A percentile compares a stretch with the other conserved stretches of the same genome.
Conservation (phyloP, 1,284 basidiomycete species). For the Golubevia sp. region DNA sequence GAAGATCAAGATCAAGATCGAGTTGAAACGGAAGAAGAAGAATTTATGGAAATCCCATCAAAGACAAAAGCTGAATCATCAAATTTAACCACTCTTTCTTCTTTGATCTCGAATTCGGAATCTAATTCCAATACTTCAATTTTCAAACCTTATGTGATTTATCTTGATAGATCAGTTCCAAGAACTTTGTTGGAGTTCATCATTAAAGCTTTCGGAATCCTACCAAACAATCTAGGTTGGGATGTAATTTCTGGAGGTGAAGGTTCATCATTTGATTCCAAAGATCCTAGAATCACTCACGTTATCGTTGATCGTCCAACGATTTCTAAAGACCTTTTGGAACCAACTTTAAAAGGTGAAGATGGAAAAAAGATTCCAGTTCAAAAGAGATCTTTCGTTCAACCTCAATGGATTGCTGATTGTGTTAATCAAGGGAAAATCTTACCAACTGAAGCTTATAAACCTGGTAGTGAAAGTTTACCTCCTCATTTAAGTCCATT, state of each 20-base stretch:
- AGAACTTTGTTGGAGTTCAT: constrained; percentile 56
- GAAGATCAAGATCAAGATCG: constrained; percentile 7
- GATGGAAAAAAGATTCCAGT: neutral
- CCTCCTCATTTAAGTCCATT: constrained; percentile 61
- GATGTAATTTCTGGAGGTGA: constrained; percentile 42
- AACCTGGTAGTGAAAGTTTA: constrained; percentile 40
- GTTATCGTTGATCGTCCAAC: constrained; percentile 55
- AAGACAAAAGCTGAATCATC: constrained; percentile 30
- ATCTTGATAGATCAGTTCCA: constrained; percentile 55
- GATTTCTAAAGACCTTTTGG: constrained; percentile 16
- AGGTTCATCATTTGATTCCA: constrained; percentile 40
- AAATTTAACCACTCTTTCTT: constrained; percentile 34
- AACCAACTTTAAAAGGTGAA: constrained; percentile 13
- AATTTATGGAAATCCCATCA: constrained; percentile 41
- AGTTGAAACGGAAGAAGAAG: constrained; percentile 16
- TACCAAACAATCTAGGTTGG: constrained; percentile 49
- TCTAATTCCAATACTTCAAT: constrained; percentile 5
- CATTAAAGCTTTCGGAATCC: constrained; percentile 50
- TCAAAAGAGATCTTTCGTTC: constrained; percentile 42
- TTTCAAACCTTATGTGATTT: constrained; percentile 55
- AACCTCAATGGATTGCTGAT: constrained; percentile 61
- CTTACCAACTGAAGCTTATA: constrained; percentile 47
- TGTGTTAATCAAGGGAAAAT: constrained; percentile 49
- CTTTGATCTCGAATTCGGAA: constrained; percentile 8
- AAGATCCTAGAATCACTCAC: constrained; percentile 57